Percentiles rank a stretch among this genome's conserved stretches.
phyloP scores from a whole-genome alignment of 805 yeast genomes.

The Candida loeiensis region DNA sequence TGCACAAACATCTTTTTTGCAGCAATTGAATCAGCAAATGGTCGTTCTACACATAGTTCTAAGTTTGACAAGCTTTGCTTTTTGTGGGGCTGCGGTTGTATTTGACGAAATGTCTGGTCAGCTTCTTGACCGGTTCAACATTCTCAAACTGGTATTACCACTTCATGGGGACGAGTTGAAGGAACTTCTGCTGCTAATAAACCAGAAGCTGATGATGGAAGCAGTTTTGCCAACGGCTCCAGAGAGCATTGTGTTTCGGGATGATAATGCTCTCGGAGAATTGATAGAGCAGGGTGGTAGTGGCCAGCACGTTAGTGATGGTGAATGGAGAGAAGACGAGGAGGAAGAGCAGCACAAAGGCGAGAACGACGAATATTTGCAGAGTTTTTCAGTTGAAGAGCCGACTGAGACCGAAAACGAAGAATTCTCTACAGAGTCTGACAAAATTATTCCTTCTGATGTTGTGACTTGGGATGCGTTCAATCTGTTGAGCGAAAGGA shows the following conservation, averaged over 20 bases:
- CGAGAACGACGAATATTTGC: no score
- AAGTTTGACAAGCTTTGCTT: neutral
- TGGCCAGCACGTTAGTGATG: no score
- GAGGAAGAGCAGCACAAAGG: no score
- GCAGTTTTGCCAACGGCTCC: neutral
- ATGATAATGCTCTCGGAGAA: neutral
- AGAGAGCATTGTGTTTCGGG: neutral
- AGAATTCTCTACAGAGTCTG: no score
- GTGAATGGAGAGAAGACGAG: no score
- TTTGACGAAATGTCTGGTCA: neutral
- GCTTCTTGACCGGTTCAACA: conserved; percentile 5
- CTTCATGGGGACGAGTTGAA: conserved; percentile 3
- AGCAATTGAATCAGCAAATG: neutral
- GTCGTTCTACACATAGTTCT: neutral
- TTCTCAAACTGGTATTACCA: conserved; percentile 7
- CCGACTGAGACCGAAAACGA: no score
- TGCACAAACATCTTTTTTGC: conserved; percentile 2
- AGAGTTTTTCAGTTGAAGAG: no score
- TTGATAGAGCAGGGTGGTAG: no score
- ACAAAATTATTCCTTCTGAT: no score
- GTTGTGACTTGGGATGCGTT: neutral
- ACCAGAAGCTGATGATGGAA: no score
- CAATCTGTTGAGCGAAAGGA: conserved; percentile 1
- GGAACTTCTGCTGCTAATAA: conserved; percentile 2
- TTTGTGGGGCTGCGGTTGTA: neutral